Evolutionary conservation across 495 filamentous ascomycete genomes (phyloP).

Genomic region (Paragyromitra xinjiangensis): DNA sequence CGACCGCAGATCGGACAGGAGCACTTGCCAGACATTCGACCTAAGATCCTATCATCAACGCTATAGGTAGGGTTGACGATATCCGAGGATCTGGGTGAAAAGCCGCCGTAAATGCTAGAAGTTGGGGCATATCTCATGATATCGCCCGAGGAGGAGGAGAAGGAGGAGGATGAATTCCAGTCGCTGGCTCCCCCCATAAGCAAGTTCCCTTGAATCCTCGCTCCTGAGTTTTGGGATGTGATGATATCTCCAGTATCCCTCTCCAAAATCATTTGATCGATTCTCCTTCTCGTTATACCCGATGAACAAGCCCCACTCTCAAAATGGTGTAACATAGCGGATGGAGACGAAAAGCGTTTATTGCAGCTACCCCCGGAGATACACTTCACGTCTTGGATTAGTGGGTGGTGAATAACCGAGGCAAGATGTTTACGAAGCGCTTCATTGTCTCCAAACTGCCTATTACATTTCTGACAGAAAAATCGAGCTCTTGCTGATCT

Average conservation of each 20-base stretch:
- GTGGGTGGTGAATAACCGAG: constrained; percentile 8
- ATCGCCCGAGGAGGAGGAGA: background rate
- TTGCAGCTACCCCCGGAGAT: background rate
- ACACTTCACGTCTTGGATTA: constrained; percentile 15
- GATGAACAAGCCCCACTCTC: constrained; percentile 38
- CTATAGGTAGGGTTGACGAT: background rate
- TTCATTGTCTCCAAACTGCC: background rate
- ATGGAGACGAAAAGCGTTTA: constrained; percentile 8
- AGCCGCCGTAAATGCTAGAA: background rate
- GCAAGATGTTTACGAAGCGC: constrained; percentile 18
- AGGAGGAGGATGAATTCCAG: background rate
- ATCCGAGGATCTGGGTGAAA: background rate
- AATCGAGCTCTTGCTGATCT: background rate
- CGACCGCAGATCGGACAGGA: background rate
- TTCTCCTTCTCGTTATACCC: background rate
- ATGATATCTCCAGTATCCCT: background rate
- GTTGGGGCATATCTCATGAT: background rate
- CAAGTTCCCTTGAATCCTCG: background rate
- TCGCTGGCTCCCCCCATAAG: background rate
- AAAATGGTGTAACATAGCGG: constrained; percentile 28
- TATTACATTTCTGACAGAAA: constrained; percentile 5
- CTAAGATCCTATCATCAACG: too few species aligned
- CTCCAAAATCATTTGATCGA: constrained; percentile 22
- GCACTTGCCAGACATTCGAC: background rate
- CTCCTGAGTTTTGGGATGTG: background rate